Evolutionary conservation across 495 filamentous ascomycete species (phyloP).

Genomic region (Parmelia sp.): DNA sequence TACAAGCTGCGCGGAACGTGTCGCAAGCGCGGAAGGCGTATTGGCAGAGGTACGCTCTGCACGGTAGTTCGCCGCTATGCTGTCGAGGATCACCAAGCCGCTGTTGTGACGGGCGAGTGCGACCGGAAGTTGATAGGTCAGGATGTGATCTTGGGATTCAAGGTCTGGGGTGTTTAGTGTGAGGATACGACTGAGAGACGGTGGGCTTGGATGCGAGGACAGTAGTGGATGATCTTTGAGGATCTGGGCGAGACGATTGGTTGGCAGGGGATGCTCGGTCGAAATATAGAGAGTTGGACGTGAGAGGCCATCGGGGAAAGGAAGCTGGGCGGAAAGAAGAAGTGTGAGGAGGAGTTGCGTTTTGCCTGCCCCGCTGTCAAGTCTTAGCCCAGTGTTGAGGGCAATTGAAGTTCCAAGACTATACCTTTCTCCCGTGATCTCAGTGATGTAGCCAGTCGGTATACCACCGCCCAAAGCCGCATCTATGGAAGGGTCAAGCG

Average conservation of each 20-base stretch:
- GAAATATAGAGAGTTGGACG: conserved; percentile 81
- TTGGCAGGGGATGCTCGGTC: conserved; percentile 83
- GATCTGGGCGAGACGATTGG: conserved; percentile 71
- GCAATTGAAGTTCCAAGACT: not conserved
- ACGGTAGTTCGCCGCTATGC: conserved; percentile 88
- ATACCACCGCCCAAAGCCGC: conserved; percentile 76
- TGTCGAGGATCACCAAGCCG: conserved; percentile 80
- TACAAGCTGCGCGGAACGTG: conserved; percentile 61
- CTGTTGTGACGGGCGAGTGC: conserved; percentile 67
- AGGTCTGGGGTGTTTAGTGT: conserved; percentile 84
- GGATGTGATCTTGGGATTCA: conserved; percentile 91
- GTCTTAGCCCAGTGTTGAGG: not conserved
- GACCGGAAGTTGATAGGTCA: conserved; percentile 83
- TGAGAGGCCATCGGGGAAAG: conserved; percentile 60
- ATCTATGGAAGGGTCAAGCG: conserved; percentile 70
- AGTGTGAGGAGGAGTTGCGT: conserved; percentile 87
- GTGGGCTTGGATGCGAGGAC: conserved; percentile 38
- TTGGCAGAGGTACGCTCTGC: conserved; percentile 59
- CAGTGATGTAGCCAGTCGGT: conserved; percentile 73
- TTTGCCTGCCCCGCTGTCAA: conserved; percentile 75
- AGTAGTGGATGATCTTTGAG: conserved; percentile 55
- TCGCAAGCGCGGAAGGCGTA: conserved; percentile 33
- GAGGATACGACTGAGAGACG: conserved; percentile 61
- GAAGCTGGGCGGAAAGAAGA: conserved; percentile 74
- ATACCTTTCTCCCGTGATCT: conserved; percentile 86